phyloP scores from a whole-genome alignment of 495 filamentous ascomycete species.

The Hypoxylon subgilvum region DNA sequence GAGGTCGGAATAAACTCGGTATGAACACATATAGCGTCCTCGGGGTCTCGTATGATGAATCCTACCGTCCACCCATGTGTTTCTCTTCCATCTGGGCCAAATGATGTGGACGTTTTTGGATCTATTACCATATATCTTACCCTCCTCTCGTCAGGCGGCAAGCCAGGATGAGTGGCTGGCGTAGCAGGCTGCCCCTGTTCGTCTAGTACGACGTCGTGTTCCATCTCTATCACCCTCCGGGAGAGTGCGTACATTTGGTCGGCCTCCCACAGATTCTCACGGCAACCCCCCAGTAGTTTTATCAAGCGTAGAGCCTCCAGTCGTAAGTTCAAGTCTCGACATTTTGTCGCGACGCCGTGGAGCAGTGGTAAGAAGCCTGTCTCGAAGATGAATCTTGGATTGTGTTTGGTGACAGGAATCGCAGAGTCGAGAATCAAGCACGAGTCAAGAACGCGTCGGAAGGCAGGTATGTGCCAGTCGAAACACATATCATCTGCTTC shows the following conservation, averaged over 20 bases:
- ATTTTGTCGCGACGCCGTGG: conserved; percentile 54
- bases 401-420: conserved; percentile 23
- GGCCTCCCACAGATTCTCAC: conserved; percentile 44
- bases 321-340: conserved; percentile 47
- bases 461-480: conserved; percentile 31
- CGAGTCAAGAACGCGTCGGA: conserved; percentile 32
- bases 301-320: conserved; percentile 44
- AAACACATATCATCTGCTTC: conserved; percentile 38
- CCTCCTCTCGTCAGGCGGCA: conserved; percentile 26
- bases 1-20: conserved; percentile 11
- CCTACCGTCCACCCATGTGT: conserved; percentile 12
- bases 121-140: conserved; percentile 16
- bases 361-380: conserved; percentile 52
- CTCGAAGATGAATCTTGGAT: conserved; percentile 51
- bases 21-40: background rate
- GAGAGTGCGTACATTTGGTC: conserved; percentile 34
- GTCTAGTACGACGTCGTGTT: conserved; percentile 37
- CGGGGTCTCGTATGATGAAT: conserved; percentile 17
- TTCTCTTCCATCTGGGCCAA: conserved; percentile 13
- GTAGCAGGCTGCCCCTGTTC: conserved; percentile 6
- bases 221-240: conserved; percentile 42
- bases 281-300: conserved; percentile 11
- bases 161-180: background rate
- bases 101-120: conserved; percentile 2
- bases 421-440: conserved; percentile 17